Conservation (phyloP, 208 protist species). For the Leishmania braziliensis region DNA sequence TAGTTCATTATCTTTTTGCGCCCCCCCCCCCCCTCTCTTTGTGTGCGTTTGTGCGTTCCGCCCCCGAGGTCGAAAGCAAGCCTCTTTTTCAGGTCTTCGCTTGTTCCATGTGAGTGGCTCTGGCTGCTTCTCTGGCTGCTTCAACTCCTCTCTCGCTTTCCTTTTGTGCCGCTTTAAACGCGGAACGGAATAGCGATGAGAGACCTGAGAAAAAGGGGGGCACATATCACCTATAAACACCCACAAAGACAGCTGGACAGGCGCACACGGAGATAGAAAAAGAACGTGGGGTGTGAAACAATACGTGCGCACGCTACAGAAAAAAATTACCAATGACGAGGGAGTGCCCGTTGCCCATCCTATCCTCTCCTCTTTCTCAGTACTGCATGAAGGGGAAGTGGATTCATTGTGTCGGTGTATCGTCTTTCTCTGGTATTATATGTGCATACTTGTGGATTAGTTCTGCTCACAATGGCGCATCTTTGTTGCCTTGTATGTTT, state of each 20-base stretch:
- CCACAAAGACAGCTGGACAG: neutral
- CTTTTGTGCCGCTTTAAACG: neutral
- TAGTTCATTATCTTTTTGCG: neutral
- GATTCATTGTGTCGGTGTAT: neutral
- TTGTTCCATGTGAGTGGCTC: neutral
- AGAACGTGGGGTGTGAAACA: neutral
- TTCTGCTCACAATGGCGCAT: too few species aligned
- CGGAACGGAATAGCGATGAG: neutral
- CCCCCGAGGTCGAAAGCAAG: neutral
- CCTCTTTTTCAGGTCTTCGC: neutral
- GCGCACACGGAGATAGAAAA: neutral
- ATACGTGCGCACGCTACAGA: neutral
- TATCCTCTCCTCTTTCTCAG: neutral
- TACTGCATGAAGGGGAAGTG: neutral
- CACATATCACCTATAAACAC: neutral
- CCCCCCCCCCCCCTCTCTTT: neutral
- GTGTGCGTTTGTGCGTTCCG: neutral
- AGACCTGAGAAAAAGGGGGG: neutral
- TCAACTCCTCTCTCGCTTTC: neutral
- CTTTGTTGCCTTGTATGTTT: neutral
- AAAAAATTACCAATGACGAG: neutral
- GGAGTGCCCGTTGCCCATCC: neutral
- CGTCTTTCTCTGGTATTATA: neutral
- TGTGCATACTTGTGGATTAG: neutral
- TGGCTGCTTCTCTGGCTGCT: neutral